Base-by-base conservation (phyloP, 2,329 filamentous ascomycete genomes). In the Hansfordia pulvinata region DNA sequence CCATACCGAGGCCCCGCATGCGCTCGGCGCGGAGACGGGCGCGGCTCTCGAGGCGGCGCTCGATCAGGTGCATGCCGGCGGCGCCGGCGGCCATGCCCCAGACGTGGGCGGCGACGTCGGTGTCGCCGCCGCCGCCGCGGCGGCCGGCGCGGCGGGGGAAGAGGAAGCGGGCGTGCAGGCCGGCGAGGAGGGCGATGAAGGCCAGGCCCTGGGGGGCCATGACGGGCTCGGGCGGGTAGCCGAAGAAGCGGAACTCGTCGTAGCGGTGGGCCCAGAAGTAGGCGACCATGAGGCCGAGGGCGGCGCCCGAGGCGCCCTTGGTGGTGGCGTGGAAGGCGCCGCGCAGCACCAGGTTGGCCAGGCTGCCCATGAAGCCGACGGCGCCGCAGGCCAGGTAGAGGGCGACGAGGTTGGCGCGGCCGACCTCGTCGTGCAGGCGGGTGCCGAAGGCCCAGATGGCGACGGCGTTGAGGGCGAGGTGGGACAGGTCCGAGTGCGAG, bases 371-470 rank as follows among this genome's bases (percentile, higher is more conserved):
- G 32, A 69, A 71, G 7, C 68, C 71, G 2, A 71, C 22, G 2
- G 61, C 56, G 27, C 76, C 77, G 6, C 63, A 62, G 6, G 62
- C 54, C 17, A 78, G 35, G 47, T 76, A 82, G 17, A 81, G 52
- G n/a, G 74, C 65, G 12, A 84, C 52, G 50, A 84, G 83, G 29
- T 68, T 62, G 10, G 66, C 75, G 8, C 78, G 63, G 8, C 76
- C 78, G 15, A 83, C 54, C 38, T 83, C 75, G 34, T 82, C 73
- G 50, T 82, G 76, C 18, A 83, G 56, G 2, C 64, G 58, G 8
- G 65, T 64, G 14, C 79, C 82, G 11, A 84, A 58, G 41, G 81
- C 56, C 57, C 63, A 76, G 4, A 88, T 56, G 20, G 66, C 55
- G 7, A 63, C 38, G 66, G 81, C 73, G 51, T 88, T 88, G 21